Conservation (phyloP, 2,329 filamentous ascomycete genomes). For the Nigrospora oryzae region DNA sequence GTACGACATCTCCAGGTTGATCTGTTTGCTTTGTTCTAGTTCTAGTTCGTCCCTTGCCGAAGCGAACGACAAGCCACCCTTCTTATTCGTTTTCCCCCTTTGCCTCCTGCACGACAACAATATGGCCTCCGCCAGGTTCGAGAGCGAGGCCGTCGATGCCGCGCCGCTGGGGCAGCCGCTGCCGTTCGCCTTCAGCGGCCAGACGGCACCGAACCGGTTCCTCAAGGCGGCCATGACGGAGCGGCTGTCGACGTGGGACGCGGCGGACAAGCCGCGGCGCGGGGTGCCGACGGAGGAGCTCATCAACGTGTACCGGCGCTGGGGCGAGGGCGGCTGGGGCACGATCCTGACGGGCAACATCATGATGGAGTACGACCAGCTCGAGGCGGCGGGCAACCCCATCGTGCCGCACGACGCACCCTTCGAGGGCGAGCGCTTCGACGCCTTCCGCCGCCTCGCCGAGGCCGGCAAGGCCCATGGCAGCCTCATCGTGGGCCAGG, state of each 20-base stretch:
- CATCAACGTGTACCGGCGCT: slow-evolving; percentile 43
- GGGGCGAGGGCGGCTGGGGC: slow-evolving; percentile 45
- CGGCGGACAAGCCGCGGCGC: slow-evolving; percentile 35
- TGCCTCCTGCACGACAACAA: too few relatives aligned
- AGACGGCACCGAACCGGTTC: slow-evolving; percentile 38
- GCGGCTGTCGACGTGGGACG: slow-evolving; percentile 47
- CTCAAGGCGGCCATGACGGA: slow-evolving; percentile 54
- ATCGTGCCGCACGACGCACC: slow-evolving; percentile 44
- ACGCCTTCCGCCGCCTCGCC: slow-evolving; percentile 43
- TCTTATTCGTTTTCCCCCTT: too few relatives aligned
- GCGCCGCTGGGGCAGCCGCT: too few relatives aligned
- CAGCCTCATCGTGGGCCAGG: slow-evolving; percentile 49
- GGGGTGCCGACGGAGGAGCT: slow-evolving; percentile 14
- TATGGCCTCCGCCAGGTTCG: too few relatives aligned
- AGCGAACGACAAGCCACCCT: too few relatives aligned
- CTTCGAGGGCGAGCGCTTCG: slow-evolving; percentile 43
- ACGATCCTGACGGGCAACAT: slow-evolving; percentile 52
- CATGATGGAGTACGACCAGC: slow-evolving; percentile 48
- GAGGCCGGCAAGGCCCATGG: slow-evolving; percentile 40
- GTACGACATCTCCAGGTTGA: too few relatives aligned
- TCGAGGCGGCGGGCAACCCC: slow-evolving; percentile 44
- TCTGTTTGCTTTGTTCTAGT: too few relatives aligned
- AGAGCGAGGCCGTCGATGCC: too few relatives aligned
- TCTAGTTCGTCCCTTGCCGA: too few relatives aligned
- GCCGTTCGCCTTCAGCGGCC: too few relatives aligned